Evolutionary conservation across 192 early-diverging fungal species (phyloP), one percentile per base, ranked within the genome.

Genomic region (Linnemannia elongata): DNA sequence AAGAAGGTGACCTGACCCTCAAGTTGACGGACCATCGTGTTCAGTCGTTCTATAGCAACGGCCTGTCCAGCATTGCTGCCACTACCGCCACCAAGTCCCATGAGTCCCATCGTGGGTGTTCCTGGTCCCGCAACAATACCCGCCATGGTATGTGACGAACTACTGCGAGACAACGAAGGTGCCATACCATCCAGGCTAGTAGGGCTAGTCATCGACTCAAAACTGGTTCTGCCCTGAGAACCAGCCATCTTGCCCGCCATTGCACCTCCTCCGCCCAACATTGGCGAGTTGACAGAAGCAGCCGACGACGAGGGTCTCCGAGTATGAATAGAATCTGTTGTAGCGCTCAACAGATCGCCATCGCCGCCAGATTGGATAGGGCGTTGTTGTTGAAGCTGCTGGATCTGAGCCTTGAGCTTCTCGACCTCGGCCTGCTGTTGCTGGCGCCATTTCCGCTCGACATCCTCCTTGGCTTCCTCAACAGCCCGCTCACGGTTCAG

Each of bases 1-100:
- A 95, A 81, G 27, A 93, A 91, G n/a, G 88, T 81, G 33, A 95
- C 81, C 73, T 97, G 96, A 12, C 93, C 92, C 74, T 95, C 93
- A 30, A 95, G 79, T 35, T 94, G 92, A 41, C 92, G 90, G 27
- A 95, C 89, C 45, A 84, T 91, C 0, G 90, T 78, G 66, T 93
- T 89, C n/a, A 95, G 80, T 68, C 92, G 82, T 15, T 96, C 95
- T 18, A 95, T 89, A 9, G 93, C 82, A 4, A 94, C 88, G 7
- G 84, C 81, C 55, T 71, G 79, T 20, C 87, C 81, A 8, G 81
- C 57, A 3, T 42, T 24, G 35, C 68, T 30, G 35, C 75, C 73
- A 9, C 55, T 6, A 57, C 55, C 55, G 20, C 36, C 63, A 52
- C 36, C 63, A 42, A 85, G 69, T 38, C 70, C 57, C 63, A 75